Evolutionary conservation across 2,329 filamentous ascomycete species (phyloP).

Genomic region (Calonectria leucothoes): DNA sequence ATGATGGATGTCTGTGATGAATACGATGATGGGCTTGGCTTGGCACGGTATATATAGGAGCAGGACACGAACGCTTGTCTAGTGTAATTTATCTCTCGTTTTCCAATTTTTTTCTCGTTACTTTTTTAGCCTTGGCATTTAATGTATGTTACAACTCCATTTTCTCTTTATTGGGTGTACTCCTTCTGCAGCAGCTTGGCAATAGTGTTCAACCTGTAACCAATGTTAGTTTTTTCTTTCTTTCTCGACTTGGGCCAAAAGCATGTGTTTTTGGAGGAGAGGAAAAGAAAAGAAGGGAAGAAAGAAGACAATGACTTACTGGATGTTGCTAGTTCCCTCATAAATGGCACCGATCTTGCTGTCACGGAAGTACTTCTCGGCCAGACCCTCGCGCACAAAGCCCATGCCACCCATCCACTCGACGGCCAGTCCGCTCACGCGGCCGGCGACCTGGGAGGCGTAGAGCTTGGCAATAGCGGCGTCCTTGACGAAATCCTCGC

Average conservation of each 20-base stretch:
- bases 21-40: not conserved
- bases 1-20: not conserved
- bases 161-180: constrained; percentile 58
- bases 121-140: constrained; percentile 13
- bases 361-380: constrained; percentile 98
- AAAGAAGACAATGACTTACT: constrained; percentile 57
- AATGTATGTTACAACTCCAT: constrained; percentile 15
- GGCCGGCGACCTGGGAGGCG: constrained; percentile 90
- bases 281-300: not conserved
- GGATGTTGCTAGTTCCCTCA: constrained; percentile 87
- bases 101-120: constrained; percentile 23
- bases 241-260: not conserved
- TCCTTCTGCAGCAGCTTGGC: constrained; percentile 73
- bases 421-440: constrained; percentile 85
- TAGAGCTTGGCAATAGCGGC: constrained; percentile 99
- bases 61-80: not conserved
- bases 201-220: constrained; percentile 69
- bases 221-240: constrained; percentile 25
- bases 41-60: not conserved
- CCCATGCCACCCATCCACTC: constrained; percentile 99
- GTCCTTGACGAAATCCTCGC: constrained; percentile 93
- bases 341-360: constrained; percentile 99
- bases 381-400: constrained; percentile 94
- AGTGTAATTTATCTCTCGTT: constrained; percentile 18
- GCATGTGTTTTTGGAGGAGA: not conserved